Percentiles rank a stretch among this genome's conserved stretches.
Evolutionary conservation across 2,329 filamentous ascomycete species (phyloP).

Genomic region (Penicillium psychrosexuale): DNA sequence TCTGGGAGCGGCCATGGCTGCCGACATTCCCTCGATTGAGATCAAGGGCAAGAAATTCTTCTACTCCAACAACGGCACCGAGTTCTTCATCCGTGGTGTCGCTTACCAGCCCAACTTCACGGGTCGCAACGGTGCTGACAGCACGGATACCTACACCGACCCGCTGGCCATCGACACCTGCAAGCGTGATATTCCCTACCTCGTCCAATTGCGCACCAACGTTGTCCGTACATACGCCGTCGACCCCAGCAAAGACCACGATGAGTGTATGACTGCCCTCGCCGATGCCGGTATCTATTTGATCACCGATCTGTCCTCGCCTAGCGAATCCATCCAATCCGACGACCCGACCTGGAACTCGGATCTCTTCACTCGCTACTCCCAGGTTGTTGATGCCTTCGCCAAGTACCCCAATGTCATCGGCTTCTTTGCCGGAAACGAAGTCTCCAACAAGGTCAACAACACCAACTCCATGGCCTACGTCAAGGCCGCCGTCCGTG

Average conservation of each 20-base stretch:
- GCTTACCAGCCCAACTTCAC: conserved; percentile 79
- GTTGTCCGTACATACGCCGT: conserved; percentile 93
- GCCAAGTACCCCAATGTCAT: conserved; percentile 84
- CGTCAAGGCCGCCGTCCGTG: conserved; percentile 96
- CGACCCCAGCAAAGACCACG: conserved; percentile 74
- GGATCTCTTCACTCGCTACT: conserved; percentile 76
- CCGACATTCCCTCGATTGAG: conserved; percentile 54
- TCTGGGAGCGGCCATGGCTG: conserved; percentile 49
- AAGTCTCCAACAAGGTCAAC: conserved; percentile 84
- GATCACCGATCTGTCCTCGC: conserved; percentile 84
- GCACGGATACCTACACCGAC: conserved; percentile 65
- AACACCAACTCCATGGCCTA: conserved; percentile 90
- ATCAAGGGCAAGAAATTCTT: conserved; percentile 86
- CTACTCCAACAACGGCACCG: conserved; percentile 73
- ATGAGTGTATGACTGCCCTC: conserved; percentile 78
- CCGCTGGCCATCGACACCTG: conserved; percentile 70
- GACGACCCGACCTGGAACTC: conserved; percentile 74
- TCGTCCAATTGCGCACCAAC: conserved; percentile 79
- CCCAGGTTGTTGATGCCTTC: conserved; percentile 75
- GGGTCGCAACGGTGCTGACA: conserved; percentile 49
- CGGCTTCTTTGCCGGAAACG: conserved; percentile 98
- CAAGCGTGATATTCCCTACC: conserved; percentile 79
- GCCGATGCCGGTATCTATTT: conserved; percentile 89
- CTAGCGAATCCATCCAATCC: conserved; percentile 79
- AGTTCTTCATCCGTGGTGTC: conserved; percentile 83